Conservation (phyloP, 2,329 filamentous ascomycete genomes). For the Ilyonectria destructans region DNA sequence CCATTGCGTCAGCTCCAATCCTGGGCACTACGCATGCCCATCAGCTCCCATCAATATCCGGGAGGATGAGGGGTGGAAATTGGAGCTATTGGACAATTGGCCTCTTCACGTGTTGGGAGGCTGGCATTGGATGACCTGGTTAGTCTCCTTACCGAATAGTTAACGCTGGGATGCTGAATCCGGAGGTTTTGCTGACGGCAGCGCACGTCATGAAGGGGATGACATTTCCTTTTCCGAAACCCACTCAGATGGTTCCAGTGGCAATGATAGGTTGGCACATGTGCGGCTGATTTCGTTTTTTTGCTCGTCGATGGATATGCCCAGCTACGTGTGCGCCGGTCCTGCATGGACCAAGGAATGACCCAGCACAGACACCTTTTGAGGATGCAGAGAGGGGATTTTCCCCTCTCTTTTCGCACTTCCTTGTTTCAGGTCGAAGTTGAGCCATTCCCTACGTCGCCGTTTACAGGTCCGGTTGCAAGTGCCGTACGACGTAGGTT, state of each 20-base stretch:
- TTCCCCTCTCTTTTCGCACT: constrained; percentile 35
- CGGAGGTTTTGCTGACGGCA: constrained; percentile 27
- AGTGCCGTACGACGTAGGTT: constrained; percentile 30
- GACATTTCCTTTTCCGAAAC: constrained; percentile 29
- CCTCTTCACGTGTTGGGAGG: constrained; percentile 15
- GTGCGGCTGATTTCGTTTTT: constrained; percentile 34
- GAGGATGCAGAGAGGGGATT: constrained; percentile 22
- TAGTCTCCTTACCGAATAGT: neutral
- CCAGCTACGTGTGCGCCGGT: constrained; percentile 31
- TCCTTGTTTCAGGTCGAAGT: constrained; percentile 47
- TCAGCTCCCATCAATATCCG: constrained; percentile 34
- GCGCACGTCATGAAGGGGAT: constrained; percentile 25
- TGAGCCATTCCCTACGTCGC: constrained; percentile 30
- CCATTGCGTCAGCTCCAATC: constrained; percentile 47
- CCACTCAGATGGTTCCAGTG: constrained; percentile 27
- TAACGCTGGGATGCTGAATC: constrained; percentile 8
- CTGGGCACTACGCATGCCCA: constrained; percentile 41
- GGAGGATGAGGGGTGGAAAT: constrained; percentile 44
- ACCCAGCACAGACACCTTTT: constrained; percentile 30
- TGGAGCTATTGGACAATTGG: constrained; percentile 27
- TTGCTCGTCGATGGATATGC: constrained; percentile 27
- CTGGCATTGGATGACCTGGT: constrained; percentile 10
- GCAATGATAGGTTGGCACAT: constrained; percentile 42
- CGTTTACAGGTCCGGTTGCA: constrained; percentile 31
- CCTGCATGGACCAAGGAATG: constrained; percentile 44